Percentiles rank a stretch among this genome's conserved stretches.
phyloP scores from a whole-genome alignment of 2,329 filamentous ascomycete genomes.

The Nemania sp. region DNA sequence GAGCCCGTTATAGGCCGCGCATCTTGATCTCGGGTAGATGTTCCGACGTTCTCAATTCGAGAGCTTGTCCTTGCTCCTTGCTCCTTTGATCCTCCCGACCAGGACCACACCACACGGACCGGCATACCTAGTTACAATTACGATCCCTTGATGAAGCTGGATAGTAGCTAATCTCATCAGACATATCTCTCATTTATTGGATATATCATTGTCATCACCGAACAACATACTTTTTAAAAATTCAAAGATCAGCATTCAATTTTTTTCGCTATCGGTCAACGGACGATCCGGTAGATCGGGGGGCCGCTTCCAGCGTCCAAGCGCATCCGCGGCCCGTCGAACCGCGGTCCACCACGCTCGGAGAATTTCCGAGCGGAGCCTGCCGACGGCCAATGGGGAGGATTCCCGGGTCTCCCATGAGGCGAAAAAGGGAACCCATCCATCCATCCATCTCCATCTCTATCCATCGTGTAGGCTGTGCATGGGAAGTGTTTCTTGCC shows the following conservation, averaged over 20 bases:
- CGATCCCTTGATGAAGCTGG: not conserved
- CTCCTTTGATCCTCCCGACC: too few species aligned
- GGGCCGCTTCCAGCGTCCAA: conserved; percentile 19
- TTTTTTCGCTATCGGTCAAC: too few species aligned
- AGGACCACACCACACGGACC: too few species aligned
- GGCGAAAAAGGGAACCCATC: too few species aligned
- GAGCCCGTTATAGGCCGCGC: conserved; percentile 12
- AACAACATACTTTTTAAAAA: too few species aligned
- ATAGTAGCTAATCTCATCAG: too few species aligned
- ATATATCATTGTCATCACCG: too few species aligned
- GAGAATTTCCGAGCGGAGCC: conserved; percentile 32
- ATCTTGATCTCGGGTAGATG: conserved; percentile 16
- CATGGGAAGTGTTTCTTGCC: too few species aligned
- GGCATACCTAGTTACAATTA: not conserved
- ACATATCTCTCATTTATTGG: too few species aligned
- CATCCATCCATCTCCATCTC: too few species aligned
- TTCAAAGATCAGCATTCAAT: too few species aligned
- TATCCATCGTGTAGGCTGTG: too few species aligned
- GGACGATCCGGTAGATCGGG: not conserved
- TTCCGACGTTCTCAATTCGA: conserved; percentile 14
- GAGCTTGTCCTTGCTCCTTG: not conserved
- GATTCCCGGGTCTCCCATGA: conserved; percentile 21
- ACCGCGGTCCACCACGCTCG: conserved; percentile 29
- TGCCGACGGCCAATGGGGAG: conserved; percentile 23
- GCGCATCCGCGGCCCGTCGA: conserved; percentile 37